These are phyloP conservation scores for Aspergillus pseudotamarii DNA, from an alignment of 2,329 filamentous ascomycete species.

Conservation along the genomic window DNA sequence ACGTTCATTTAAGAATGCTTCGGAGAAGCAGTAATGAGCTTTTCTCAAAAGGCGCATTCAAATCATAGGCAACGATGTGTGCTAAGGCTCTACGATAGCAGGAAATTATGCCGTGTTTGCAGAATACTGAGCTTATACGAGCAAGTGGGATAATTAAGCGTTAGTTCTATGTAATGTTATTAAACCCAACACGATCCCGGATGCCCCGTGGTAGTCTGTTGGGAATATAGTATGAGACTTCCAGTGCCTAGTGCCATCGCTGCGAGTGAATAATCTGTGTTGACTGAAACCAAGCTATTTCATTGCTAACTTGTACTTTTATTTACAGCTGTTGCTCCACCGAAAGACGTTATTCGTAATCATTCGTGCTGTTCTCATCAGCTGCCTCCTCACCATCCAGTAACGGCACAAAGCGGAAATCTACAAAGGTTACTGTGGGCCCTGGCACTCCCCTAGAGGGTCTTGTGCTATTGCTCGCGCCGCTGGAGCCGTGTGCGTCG, in stretches of 20 bases:
- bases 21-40: too few relatives aligned
- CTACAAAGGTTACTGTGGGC: conserved; percentile 48
- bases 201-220: neutral
- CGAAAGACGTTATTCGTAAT: neutral
- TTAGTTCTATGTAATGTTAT: too few relatives aligned
- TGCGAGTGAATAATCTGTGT: neutral
- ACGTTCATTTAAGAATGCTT: too few relatives aligned
- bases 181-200: too few relatives aligned
- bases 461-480: conserved; percentile 24
- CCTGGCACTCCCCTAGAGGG: conserved; percentile 22
- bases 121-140: too few relatives aligned
- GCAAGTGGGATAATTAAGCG: too few relatives aligned
- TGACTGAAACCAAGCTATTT: neutral
- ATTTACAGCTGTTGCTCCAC: neutral
- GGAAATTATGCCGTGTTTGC: too few relatives aligned
- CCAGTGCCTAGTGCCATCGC: neutral
- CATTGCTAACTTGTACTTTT: neutral
- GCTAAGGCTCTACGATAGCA: too few relatives aligned
- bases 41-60: too few relatives aligned
- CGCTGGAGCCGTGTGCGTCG: conserved; percentile 56
- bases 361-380: conserved; percentile 25
- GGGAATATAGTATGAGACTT: neutral
- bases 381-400: conserved; percentile 39
- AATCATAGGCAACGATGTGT: too few relatives aligned
- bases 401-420: conserved; percentile 51